A percentile compares a stretch with the other conserved stretches of the same genome.
phyloP scores from a whole-genome alignment of 1,139 yeast species.

The Chernovozyma aurita region DNA sequence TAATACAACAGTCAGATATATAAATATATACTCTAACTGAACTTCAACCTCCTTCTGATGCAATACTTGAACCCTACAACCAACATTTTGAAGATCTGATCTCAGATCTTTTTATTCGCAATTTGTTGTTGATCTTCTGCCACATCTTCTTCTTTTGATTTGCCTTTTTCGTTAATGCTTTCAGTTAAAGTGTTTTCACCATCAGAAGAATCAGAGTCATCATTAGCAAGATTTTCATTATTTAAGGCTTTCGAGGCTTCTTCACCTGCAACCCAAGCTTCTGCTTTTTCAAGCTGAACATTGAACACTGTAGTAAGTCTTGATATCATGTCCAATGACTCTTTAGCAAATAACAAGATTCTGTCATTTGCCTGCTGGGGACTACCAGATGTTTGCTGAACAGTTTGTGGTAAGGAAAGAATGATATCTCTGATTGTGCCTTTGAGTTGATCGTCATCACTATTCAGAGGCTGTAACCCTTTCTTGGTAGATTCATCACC shows the following conservation, averaged over 20 bases:
- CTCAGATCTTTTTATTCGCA: too few species aligned
- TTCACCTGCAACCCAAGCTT: slow-evolving; percentile 66
- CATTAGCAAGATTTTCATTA: neutral
- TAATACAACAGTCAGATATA: too few species aligned
- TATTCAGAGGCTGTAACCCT: neutral
- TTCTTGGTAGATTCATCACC: neutral
- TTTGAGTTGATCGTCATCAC: slow-evolving; percentile 29
- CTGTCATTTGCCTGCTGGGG: slow-evolving; percentile 50
- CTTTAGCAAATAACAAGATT: slow-evolving; percentile 78
- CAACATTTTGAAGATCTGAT: too few species aligned
- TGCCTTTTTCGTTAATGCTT: neutral
- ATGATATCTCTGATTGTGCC: slow-evolving; percentile 77
- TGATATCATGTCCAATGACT: slow-evolving; percentile 82
- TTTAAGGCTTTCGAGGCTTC: slow-evolving; percentile 11
- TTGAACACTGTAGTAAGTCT: slow-evolving; percentile 80
- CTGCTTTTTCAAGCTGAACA: slow-evolving; percentile 80
- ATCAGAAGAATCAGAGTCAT: neutral
- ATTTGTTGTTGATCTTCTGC: too few species aligned
- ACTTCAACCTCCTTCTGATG: too few species aligned
- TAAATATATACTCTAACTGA: too few species aligned
- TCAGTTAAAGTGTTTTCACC: neutral
- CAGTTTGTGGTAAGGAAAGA: slow-evolving; percentile 57
- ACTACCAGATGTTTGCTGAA: slow-evolving; percentile 28
- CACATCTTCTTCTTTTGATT: neutral
- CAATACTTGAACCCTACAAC: too few species aligned